Base-by-base conservation (phyloP, 139 green algal species). In the Pleodorina starrii region DNA sequence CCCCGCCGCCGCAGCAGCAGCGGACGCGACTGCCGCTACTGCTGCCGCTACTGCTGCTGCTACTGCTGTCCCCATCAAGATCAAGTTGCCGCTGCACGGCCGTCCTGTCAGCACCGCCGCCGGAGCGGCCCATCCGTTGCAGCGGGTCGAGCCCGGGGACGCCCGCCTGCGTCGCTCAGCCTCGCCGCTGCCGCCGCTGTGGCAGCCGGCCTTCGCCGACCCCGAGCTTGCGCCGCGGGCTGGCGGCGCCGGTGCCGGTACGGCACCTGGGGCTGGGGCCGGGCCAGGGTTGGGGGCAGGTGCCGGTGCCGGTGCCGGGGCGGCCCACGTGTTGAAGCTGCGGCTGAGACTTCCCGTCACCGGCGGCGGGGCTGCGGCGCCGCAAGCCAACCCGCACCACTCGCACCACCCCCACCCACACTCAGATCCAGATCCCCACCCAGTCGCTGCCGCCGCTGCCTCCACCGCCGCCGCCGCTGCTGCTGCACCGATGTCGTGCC, bases 311-410 rank as follows among this genome's bases (percentile, higher is more conserved):
- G 79, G 54, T 40, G 63, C 63, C 21, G 63, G 63, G 63, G 63
- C 14, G 27, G 32, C 21, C 2, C 63, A 73, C 63, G 63, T 32
- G 16, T 36, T 79, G 17, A 87, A 79, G 63, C n/a, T 88, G 0
- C 73, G 72, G 68, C 50, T 89, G 23, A 89, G 71, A 35, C 66
- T 88, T 11, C 66, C 43, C 2, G 42, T 17, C 80, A 11, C 51
- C 29, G 27, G 44, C 10, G 27, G 14, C 6, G 44, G 44, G 9
- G 74, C n/a, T n/a, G n/a, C n/a, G n/a, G n/a, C n/a, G 48, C 48
- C 48, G 11, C 48, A 57, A 10, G 48, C 48, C n/a, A n/a, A 57
- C 48, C 48, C 48, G 48, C 48, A 57, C 48, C 48, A 57, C 32
- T 36, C 63, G 63, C 35, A 21, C 5, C 63, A 19, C 35, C 63